Conservation (phyloP, 1,284 basidiomycete genomes). For the Ganoderma lucidum region DNA sequence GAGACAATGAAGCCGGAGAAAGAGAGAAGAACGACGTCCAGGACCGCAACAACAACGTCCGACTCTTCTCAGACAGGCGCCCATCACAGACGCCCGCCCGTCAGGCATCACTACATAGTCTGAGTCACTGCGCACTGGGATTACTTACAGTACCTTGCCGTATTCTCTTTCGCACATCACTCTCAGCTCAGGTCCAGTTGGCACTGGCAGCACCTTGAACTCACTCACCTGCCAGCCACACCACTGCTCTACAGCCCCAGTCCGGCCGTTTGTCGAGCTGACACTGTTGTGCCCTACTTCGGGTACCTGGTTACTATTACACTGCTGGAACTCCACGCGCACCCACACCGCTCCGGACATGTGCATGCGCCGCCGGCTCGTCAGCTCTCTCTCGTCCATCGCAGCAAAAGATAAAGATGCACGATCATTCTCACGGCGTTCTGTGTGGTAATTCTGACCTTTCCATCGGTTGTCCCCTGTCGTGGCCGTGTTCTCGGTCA, state of each 20-base stretch:
- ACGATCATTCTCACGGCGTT: neutral
- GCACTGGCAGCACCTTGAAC: neutral
- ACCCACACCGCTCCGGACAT: neutral
- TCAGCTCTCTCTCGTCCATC: neutral
- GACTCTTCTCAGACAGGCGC: slow-evolving; percentile 13
- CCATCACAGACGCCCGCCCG: slow-evolving; percentile 2
- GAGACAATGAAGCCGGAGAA: slow-evolving; percentile 17
- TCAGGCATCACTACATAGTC: neutral
- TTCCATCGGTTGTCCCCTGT: neutral
- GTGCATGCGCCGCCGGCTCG: neutral
- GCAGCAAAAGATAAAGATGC: neutral
- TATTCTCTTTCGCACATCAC: neutral
- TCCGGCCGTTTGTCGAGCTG: neutral
- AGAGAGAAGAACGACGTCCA: slow-evolving; percentile 26
- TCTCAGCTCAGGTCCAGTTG: no score
- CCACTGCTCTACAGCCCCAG: neutral
- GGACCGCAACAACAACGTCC: slow-evolving; percentile 12
- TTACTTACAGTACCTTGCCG: no score
- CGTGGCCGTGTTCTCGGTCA: slow-evolving; percentile 9
- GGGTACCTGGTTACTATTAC: slow-evolving; percentile 1
- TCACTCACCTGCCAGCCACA: neutral
- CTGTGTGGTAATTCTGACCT: neutral
- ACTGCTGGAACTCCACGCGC: neutral
- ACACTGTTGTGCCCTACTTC: neutral
- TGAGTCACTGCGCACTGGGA: neutral